phyloP scores from a whole-genome alignment of 768 basidiomycete genomes.

The Lactarius pseudohatsudake region DNA sequence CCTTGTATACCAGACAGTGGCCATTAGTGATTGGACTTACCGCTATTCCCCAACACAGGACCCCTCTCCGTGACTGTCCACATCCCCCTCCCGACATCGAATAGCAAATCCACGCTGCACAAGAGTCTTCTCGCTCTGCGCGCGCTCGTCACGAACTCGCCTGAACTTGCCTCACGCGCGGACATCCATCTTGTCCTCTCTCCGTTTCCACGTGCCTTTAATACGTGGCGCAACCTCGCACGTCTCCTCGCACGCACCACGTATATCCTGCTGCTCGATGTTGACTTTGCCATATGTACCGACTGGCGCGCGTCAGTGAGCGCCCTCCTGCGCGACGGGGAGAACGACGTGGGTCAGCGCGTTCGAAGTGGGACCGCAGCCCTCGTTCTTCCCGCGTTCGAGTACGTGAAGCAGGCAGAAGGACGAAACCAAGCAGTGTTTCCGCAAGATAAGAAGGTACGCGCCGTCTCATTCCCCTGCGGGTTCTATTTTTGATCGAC shows the following conservation, averaged over 20 bases:
- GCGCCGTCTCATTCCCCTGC: constrained; percentile 2
- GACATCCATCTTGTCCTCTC: constrained; percentile 88
- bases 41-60: constrained; percentile 43
- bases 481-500: neutral
- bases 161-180: constrained; percentile 63
- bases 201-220: constrained; percentile 60
- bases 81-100: constrained; percentile 50
- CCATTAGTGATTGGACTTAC: neutral
- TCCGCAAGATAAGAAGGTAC: constrained; percentile 67
- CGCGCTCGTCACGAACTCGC: constrained; percentile 63
- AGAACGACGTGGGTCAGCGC: constrained; percentile 39
- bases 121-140: constrained; percentile 62
- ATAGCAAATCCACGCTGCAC: constrained; percentile 39
- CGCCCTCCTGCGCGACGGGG: constrained; percentile 14
- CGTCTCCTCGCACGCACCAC: constrained; percentile 81
- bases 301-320: constrained; percentile 66
- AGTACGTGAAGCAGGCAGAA: constrained; percentile 65
- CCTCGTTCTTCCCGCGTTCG: constrained; percentile 84
- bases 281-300: constrained; percentile 85
- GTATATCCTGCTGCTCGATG: constrained; percentile 88
- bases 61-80: constrained; percentile 86
- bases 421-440: constrained; percentile 59
- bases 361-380: constrained; percentile 63
- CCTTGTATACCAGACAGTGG: constrained; percentile 1
- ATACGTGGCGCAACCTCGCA: constrained; percentile 87